Conservation (phyloP, 768 basidiomycete species). For the Amanita exitialis region DNA sequence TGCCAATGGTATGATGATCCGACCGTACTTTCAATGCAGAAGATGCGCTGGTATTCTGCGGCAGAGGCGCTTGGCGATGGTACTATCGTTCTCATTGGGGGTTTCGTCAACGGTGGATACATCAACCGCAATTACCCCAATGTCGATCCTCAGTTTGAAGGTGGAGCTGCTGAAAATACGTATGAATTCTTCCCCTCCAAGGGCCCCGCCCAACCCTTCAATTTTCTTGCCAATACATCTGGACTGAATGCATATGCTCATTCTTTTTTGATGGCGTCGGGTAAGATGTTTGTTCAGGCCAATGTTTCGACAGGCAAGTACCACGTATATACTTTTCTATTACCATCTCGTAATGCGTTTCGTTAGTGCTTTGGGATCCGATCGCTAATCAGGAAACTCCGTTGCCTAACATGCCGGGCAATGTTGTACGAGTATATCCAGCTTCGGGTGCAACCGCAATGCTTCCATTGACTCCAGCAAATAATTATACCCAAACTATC, state of each 20-base stretch:
- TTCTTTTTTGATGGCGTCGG: constrained; percentile 65
- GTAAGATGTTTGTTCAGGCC: constrained; percentile 74
- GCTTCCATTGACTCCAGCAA: constrained; percentile 84
- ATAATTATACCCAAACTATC: constrained; percentile 78
- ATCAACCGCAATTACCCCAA: constrained; percentile 70
- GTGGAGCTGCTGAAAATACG: constrained; percentile 71
- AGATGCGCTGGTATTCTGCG: constrained; percentile 68
- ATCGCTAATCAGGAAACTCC: constrained; percentile 44
- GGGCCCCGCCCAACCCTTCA: constrained; percentile 39
- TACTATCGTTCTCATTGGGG: constrained; percentile 69
- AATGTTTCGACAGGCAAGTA: constrained; percentile 66
- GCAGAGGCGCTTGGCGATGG: constrained; percentile 73
- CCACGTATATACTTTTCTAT: constrained; percentile 1
- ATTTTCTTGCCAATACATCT: constrained; percentile 62
- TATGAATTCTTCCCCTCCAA: constrained; percentile 75
- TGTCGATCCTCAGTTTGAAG: constrained; percentile 48
- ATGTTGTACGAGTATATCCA: constrained; percentile 77
- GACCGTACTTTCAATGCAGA: constrained; percentile 52
- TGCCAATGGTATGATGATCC: constrained; percentile 73
- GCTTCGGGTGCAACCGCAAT: constrained; percentile 84
- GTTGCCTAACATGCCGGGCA: constrained; percentile 64
- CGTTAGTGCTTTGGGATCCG: constrained; percentile 40
- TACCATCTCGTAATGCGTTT: constrained; percentile 8
- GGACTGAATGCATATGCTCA: constrained; percentile 75
- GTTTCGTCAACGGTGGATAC: constrained; percentile 71